Conservation (phyloP, 129 eudicot species). For the Ambrosia artemisiifolia region DNA sequence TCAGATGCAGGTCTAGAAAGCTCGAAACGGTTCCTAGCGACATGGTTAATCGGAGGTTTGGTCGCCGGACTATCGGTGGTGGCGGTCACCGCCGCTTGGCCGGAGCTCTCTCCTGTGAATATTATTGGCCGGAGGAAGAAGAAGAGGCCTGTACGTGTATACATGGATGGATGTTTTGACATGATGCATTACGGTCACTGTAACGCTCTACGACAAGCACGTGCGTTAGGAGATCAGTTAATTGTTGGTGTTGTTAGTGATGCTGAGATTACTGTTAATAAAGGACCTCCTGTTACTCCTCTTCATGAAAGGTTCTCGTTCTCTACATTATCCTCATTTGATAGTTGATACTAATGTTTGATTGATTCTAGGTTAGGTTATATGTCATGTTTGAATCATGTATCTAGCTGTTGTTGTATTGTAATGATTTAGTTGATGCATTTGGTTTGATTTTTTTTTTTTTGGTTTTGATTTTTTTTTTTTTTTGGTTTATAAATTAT, state of each 20-base stretch:
- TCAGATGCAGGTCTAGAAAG: conserved; percentile 32
- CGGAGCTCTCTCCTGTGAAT: conserved; percentile 28
- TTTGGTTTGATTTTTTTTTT: background rate
- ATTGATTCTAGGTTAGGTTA: background rate
- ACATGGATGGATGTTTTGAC: conserved; percentile 98
- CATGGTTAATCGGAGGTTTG: conserved; percentile 69
- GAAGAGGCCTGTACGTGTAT: conserved; percentile 81
- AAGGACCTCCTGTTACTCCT: conserved; percentile 99
- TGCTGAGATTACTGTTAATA: conserved; percentile 68
- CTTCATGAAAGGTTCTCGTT: conserved; percentile 61
- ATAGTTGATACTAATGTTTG: no score
- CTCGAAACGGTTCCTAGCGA: conserved; percentile 48
- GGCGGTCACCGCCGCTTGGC: conserved; percentile 43
- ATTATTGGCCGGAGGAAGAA: conserved; percentile 50
- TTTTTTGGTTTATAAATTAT: no score
- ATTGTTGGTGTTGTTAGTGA: conserved; percentile 97
- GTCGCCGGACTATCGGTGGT: conserved; percentile 51
- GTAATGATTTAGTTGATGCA: conserved; percentile 2
- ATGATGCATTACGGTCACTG: conserved; percentile 99
- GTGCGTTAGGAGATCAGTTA: conserved; percentile 96
- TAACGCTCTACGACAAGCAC: conserved; percentile 96
- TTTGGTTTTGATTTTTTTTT: no score
- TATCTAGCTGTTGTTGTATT: background rate
- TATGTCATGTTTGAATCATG: background rate
- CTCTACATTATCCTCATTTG: no score